Evolutionary conservation across 768 basidiomycete species (phyloP).

Genomic region (Auricularia heimuer): DNA sequence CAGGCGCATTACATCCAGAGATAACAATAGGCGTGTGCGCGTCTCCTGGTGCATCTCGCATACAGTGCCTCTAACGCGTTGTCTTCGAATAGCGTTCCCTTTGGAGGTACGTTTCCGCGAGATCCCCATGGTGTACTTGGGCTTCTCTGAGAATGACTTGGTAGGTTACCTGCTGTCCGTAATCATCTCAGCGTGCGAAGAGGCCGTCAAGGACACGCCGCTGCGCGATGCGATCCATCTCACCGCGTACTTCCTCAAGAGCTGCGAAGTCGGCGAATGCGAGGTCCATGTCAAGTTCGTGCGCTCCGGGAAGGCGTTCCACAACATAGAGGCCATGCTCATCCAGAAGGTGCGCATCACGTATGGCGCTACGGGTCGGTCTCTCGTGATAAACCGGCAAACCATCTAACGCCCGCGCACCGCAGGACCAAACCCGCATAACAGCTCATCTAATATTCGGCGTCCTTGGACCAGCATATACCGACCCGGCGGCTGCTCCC

Average conservation of each 20-base stretch:
- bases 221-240: constrained; percentile 53
- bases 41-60: not conserved
- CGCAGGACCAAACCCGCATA: constrained; percentile 37
- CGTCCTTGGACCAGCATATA: constrained; percentile 18
- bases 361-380: not conserved
- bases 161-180: not conserved
- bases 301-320: constrained; percentile 43
- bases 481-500: not conserved
- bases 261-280: constrained; percentile 32
- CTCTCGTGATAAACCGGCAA: too few species aligned
- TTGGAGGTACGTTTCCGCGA: not conserved
- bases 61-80: not conserved
- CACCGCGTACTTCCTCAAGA: constrained; percentile 47
- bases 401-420: too few species aligned
- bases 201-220: constrained; percentile 16
- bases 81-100: not conserved
- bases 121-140: not conserved
- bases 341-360: constrained; percentile 38
- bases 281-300: constrained; percentile 38
- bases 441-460: constrained; percentile 50
- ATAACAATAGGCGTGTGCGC: not conserved
- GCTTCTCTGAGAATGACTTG: not conserved
- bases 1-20: not conserved
- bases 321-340: constrained; percentile 49
- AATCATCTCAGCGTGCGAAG: not conserved